Percentiles rank a stretch among this genome's conserved stretches.
phyloP scores from a whole-genome alignment of 306 rosid genomes.

The Canavalia ensiformis region DNA sequence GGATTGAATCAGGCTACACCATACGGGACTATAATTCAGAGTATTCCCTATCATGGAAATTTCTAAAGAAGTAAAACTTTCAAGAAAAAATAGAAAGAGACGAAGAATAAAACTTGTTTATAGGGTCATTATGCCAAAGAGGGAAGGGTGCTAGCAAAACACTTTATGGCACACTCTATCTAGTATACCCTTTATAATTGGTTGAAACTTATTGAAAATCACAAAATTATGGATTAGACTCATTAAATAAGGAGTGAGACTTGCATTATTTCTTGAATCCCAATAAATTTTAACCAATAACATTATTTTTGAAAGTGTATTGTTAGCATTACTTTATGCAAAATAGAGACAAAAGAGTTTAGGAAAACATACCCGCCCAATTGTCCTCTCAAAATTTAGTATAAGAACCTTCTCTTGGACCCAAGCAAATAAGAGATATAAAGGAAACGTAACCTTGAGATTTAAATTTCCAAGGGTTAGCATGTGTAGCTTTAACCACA shows the following conservation, averaged over 20 bases:
- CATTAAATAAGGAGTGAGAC: not conserved
- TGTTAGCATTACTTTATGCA: not conserved
- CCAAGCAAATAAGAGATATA: not conserved
- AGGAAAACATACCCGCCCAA: not conserved
- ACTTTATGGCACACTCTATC: not conserved
- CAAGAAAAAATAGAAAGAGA: not conserved
- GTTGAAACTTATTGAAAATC: not conserved
- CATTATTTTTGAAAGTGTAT: not conserved
- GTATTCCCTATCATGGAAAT: not conserved
- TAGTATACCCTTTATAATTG: not conserved
- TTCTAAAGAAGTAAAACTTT: not conserved
- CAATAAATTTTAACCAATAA: not conserved
- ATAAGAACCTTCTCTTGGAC: not conserved
- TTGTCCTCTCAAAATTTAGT: not conserved
- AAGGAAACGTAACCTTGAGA: not conserved
- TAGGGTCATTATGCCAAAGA: not conserved
- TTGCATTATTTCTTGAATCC: not conserved
- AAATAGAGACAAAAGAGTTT: not conserved
- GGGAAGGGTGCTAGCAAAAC: too few relatives aligned
- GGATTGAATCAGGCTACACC: not conserved
- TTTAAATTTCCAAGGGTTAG: not conserved
- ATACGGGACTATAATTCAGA: not conserved
- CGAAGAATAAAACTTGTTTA: too few relatives aligned
- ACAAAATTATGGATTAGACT: not conserved
- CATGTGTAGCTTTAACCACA: not conserved